These are phyloP conservation scores for Leccinum rimulosum DNA, from an alignment of 768 basidiomycete genomes.

Conservation along the genomic window DNA sequence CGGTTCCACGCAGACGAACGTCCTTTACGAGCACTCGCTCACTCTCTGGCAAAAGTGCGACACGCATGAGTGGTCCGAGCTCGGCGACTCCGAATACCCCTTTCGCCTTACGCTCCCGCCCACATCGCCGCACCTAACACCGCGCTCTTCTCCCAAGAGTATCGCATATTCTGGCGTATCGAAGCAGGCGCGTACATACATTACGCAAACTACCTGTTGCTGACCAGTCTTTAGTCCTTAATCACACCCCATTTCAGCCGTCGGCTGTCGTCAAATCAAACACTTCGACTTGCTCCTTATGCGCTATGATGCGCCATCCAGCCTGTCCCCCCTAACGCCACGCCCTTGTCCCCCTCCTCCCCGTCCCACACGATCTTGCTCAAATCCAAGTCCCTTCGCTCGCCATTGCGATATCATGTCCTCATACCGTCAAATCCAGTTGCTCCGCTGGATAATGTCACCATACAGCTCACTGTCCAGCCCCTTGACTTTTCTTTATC, in stretches of 20 bases:
- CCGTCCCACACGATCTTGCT: conserved; percentile 39
- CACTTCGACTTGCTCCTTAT: conserved; percentile 71
- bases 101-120: conserved; percentile 66
- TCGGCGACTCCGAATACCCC: conserved; percentile 65
- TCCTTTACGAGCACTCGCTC: conserved; percentile 66
- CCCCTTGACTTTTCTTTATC: conserved; percentile 55
- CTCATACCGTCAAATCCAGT: conserved; percentile 55
- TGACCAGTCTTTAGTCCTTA: conserved; percentile 49
- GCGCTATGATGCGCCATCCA: conserved; percentile 61
- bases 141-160: conserved; percentile 66
- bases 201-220: conserved; percentile 8
- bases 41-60: conserved; percentile 68
- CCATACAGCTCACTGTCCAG: conserved; percentile 61
- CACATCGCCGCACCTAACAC: conserved; percentile 65
- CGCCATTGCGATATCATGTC: conserved; percentile 58
- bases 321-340: conserved; percentile 32
- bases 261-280: conserved; percentile 67
- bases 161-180: conserved; percentile 77
- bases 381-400: conserved; percentile 55
- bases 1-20: conserved; percentile 54
- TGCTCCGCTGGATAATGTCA: conserved; percentile 71
- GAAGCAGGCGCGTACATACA: conserved; percentile 64
- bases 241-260: conserved; percentile 59
- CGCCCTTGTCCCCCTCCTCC: conserved; percentile 32
- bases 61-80: conserved; percentile 51